Conservation (phyloP, 108 stramenopile species). For the Poteriospumella lacustris region DNA sequence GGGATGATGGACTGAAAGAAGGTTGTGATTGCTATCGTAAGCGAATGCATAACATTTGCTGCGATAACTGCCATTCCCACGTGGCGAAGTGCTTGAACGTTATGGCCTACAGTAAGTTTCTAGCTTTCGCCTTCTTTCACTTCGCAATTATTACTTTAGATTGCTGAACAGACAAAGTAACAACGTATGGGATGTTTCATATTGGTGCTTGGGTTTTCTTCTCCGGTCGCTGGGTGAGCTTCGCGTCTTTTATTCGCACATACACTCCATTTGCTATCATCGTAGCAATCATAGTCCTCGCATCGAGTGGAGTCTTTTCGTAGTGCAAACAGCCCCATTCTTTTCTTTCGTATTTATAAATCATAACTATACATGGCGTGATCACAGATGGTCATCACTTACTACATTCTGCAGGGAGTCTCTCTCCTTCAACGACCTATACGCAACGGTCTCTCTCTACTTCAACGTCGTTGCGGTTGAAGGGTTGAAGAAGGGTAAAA, state of each 20-base stretch:
- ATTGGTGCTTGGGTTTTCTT: slow-evolving; percentile 84
- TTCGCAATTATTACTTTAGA: neutral
- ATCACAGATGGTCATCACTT: too few relatives aligned
- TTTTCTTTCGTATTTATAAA: too few relatives aligned
- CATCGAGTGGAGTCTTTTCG: too few relatives aligned
- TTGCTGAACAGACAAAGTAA: slow-evolving; percentile 41
- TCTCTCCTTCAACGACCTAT: too few relatives aligned
- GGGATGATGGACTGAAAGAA: slow-evolving; percentile 73
- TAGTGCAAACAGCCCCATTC: too few relatives aligned
- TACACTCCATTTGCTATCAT: slow-evolving; percentile 35
- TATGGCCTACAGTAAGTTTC: slow-evolving; percentile 55
- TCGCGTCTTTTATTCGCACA: slow-evolving; percentile 34
- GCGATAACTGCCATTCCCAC: slow-evolving; percentile 97
- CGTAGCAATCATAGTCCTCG: too few relatives aligned
- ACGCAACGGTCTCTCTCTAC: too few relatives aligned
- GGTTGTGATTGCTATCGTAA: slow-evolving; percentile 72
- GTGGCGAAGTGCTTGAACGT: slow-evolving; percentile 79
- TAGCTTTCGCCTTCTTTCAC: neutral
- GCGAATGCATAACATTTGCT: slow-evolving; percentile 91
- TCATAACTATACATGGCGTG: too few relatives aligned
- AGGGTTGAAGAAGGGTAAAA: too few relatives aligned
- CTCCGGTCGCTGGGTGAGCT: slow-evolving; percentile 57
- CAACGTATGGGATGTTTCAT: slow-evolving; percentile 87
- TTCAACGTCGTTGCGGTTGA: too few relatives aligned
- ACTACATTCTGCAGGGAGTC: too few relatives aligned